phyloP scores from a whole-genome alignment of 805 yeast genomes.

The Cyberlindnera americana region DNA sequence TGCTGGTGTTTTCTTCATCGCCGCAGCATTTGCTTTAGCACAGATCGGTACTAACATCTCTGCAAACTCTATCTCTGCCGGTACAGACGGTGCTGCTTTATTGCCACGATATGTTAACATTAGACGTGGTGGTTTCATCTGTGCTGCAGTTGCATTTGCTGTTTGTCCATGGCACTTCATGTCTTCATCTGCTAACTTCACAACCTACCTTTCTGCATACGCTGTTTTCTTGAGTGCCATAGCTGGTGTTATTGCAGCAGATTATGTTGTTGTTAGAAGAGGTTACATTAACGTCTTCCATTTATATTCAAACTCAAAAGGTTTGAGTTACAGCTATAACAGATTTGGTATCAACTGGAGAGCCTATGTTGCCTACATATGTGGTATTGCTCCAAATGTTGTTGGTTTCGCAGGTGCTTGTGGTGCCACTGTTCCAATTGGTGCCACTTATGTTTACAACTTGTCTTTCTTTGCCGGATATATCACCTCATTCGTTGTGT shows the following conservation, averaged over 20 bases:
- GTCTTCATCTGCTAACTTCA: conserved; percentile 65
- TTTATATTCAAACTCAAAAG: conserved; percentile 47
- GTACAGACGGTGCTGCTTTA: conserved; percentile 67
- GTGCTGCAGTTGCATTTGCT: conserved; percentile 66
- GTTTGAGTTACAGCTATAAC: conserved; percentile 55
- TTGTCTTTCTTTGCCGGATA: conserved; percentile 79
- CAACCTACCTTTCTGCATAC: conserved; percentile 77
- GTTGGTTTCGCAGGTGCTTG: conserved; percentile 87
- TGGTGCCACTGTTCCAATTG: conserved; percentile 71
- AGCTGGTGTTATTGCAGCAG: conserved; percentile 71
- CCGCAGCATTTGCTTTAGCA: conserved; percentile 67
- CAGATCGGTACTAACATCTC: conserved; percentile 78
- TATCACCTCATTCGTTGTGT: conserved; percentile 50
- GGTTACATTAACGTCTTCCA: conserved; percentile 65
- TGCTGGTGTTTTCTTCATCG: conserved; percentile 75
- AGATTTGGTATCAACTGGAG: conserved; percentile 75
- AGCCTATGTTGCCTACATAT: conserved; percentile 73
- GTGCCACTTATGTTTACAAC: conserved; percentile 71
- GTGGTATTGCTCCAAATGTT: conserved; percentile 79
- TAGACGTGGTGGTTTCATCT: conserved; percentile 75
- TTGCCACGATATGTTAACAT: conserved; percentile 64
- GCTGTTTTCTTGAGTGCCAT: conserved; percentile 79
- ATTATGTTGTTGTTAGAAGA: conserved; percentile 69
- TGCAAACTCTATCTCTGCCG: conserved; percentile 67
- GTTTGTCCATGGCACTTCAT: conserved; percentile 84